Percentiles rank a stretch among this genome's conserved stretches.
Conservation (phyloP, 352 stramenopile genomes). For the Lagenidium giganteum region DNA sequence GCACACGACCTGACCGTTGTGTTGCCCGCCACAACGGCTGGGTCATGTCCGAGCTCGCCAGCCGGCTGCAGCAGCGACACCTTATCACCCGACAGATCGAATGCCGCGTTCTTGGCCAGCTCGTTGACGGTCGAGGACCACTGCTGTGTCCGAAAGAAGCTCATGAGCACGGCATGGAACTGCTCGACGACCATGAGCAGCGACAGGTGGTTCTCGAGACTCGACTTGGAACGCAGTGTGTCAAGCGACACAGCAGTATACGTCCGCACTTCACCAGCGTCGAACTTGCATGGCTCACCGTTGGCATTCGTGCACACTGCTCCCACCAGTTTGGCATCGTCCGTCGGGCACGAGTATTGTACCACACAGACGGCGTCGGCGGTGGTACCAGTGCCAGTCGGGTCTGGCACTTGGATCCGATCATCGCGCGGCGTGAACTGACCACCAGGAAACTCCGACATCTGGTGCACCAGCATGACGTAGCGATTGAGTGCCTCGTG, state of each 20-base stretch:
- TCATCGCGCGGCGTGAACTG: not conserved
- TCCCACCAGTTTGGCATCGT: not conserved
- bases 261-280: not conserved
- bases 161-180: not conserved
- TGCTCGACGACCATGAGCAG: not conserved
- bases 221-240: not conserved
- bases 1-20: no score
- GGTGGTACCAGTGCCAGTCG: no score
- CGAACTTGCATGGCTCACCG: slow-evolving; percentile 1
- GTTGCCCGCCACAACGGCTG: no score
- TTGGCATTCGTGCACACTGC: not conserved
- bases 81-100: no score
- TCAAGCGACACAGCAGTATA: not conserved
- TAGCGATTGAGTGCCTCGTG: no score
- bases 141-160: not conserved
- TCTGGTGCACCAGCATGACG: no score
- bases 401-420: no score
- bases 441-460: not conserved
- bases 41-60: no score
- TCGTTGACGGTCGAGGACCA: not conserved
- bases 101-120: no score
- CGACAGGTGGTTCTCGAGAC: not conserved
- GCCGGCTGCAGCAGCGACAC: no score
- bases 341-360: not conserved
- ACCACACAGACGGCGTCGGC: not conserved